A percentile compares a stretch with the other conserved stretches of the same genome.
These are phyloP conservation scores for Ascochyta fabae DNA, from an alignment of 2,329 filamentous ascomycete species.

Conservation along the genomic window DNA sequence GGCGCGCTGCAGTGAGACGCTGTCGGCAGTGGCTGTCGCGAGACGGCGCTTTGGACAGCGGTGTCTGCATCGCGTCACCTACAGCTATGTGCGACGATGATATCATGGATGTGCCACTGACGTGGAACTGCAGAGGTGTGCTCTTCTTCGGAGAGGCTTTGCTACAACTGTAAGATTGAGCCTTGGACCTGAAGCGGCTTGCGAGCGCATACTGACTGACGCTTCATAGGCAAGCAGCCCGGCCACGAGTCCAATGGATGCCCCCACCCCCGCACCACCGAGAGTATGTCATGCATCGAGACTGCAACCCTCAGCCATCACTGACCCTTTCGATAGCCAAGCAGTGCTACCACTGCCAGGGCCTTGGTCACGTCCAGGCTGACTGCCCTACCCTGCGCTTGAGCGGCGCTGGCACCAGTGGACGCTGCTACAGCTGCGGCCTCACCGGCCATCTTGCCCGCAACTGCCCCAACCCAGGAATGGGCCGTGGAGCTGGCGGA, in stretches of 20 bases:
- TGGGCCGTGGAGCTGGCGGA: slow-evolving; percentile 68
- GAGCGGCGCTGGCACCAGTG: slow-evolving; percentile 78
- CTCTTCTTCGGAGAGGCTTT: slow-evolving; percentile 96
- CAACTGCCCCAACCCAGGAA: slow-evolving; percentile 80
- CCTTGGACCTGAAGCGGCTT: slow-evolving; percentile 1
- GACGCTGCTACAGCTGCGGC: slow-evolving; percentile 96
- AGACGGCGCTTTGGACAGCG: slow-evolving; percentile 13
- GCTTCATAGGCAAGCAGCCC: slow-evolving; percentile 74
- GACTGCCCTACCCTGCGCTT: slow-evolving; percentile 97
- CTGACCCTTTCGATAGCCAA: slow-evolving; percentile 66
- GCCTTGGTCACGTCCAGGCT: slow-evolving; percentile 95
- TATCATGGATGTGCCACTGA: slow-evolving; percentile 29
- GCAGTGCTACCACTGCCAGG: slow-evolving; percentile 99
- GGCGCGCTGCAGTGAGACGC: slow-evolving; percentile 31
- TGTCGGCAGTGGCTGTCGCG: slow-evolving; percentile 21
- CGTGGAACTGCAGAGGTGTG: slow-evolving; percentile 73
- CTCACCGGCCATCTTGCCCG: slow-evolving; percentile 92
- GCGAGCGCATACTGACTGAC: slow-evolving; percentile 23
- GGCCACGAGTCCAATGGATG: slow-evolving; percentile 98
- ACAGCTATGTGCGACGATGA: slow-evolving; percentile 13
- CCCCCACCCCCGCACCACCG: slow-evolving; percentile 93
- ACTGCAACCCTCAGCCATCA: not conserved
- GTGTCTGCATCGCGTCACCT: slow-evolving; percentile 30
- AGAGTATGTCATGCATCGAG: slow-evolving; percentile 63
- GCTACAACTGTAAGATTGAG: slow-evolving; percentile 88